phyloP scores from a whole-genome alignment of 768 basidiomycete species.

The Asterophora parasitica region DNA sequence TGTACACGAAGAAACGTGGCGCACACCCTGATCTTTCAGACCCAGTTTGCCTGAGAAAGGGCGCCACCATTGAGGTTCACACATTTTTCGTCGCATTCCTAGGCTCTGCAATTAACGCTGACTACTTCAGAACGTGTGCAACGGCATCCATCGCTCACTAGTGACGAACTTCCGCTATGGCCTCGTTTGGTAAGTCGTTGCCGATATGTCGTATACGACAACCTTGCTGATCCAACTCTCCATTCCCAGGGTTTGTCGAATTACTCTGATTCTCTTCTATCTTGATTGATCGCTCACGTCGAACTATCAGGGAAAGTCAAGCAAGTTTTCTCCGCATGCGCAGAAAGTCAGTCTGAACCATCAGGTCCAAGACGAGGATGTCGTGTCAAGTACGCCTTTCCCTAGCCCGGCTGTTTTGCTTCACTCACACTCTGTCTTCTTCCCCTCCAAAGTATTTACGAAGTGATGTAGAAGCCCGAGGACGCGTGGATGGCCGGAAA shows the following conservation, averaged over 20 bases:
- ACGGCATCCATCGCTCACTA: constrained; percentile 87
- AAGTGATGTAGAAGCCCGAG: constrained; percentile 13
- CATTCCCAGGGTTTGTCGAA: constrained; percentile 7
- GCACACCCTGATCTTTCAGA: constrained; percentile 87
- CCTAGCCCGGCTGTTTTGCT: not conserved
- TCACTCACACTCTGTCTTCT: not conserved
- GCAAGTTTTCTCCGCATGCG: constrained; percentile 89
- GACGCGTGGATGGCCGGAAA: not conserved
- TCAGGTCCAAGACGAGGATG: constrained; percentile 82
- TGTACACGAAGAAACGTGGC: constrained; percentile 98
- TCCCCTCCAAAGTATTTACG: constrained; percentile 24
- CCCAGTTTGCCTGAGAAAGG: constrained; percentile 86
- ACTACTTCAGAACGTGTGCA: constrained; percentile 67
- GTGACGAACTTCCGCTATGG: constrained; percentile 91
- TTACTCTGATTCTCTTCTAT: not conserved
- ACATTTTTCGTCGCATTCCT: constrained; percentile 4
- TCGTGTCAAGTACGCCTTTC: constrained; percentile 71
- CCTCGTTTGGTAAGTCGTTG: constrained; percentile 72
- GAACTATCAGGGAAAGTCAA: constrained; percentile 73
- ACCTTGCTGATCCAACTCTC: not conserved
- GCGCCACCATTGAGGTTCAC: constrained; percentile 92
- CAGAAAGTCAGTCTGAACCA: constrained; percentile 89
- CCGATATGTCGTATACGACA: not conserved
- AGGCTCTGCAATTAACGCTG: not conserved
- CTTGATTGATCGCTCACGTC: not conserved